phyloP scores from a whole-genome alignment of 805 yeast species.

The Ascoidea rubescens region DNA sequence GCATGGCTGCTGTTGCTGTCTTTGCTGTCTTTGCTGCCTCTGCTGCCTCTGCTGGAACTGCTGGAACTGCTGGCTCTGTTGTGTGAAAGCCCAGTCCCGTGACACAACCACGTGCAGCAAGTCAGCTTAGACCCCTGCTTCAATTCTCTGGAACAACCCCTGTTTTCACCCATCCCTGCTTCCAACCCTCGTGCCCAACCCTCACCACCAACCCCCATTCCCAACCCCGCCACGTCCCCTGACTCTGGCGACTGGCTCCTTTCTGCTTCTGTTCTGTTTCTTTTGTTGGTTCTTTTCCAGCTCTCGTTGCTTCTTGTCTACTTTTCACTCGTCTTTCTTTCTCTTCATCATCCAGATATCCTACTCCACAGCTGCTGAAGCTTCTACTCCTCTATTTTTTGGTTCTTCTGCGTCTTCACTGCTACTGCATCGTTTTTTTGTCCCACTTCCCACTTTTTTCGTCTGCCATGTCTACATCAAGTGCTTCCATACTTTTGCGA shows the following conservation, averaged over 20 bases:
- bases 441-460: neutral
- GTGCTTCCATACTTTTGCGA: conserved; percentile 79
- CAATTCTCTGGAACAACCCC: no score
- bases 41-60: neutral
- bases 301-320: neutral
- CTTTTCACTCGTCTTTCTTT: neutral
- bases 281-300: neutral
- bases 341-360: neutral
- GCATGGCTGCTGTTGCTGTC: conserved; percentile 32
- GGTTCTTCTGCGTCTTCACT: neutral
- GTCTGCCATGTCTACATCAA: conserved; percentile 14
- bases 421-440: neutral
- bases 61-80: neutral
- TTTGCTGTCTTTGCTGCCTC: neutral
- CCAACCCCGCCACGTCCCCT: no score
- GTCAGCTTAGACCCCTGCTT: no score
- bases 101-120: no score
- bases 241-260: no score
- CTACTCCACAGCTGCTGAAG: neutral
- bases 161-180: no score
- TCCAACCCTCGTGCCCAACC: no score
- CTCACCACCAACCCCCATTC: no score
- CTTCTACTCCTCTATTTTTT: neutral
- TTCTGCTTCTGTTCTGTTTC: neutral
- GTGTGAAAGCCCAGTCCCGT: neutral